Conservation (phyloP, 768 basidiomycete genomes). For the Boletus rubroflammeus region DNA sequence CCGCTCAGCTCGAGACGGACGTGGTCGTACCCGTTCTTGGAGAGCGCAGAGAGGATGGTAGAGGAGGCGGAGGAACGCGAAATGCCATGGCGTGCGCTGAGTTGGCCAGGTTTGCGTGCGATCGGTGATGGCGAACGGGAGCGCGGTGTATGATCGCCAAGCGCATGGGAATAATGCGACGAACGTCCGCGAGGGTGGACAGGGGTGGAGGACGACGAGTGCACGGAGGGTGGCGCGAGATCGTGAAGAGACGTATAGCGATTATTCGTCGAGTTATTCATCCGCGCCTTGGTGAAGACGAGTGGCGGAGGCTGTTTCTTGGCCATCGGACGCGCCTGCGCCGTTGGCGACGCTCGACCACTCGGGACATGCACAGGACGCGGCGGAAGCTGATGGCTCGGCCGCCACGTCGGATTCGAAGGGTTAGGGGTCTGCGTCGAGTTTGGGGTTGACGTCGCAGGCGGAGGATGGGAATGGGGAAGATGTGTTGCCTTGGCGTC, state of each 20-base stretch:
- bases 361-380: constrained; percentile 26
- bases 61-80: constrained; percentile 22
- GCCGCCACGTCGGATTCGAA: constrained; percentile 20
- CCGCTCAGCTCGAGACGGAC: constrained; percentile 54
- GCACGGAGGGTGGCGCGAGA: constrained; percentile 12
- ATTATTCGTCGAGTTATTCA: constrained; percentile 23
- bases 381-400: constrained; percentile 28
- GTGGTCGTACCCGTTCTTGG: constrained; percentile 63
- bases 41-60: constrained; percentile 41
- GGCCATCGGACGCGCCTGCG: constrained; percentile 26
- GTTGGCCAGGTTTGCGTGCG: constrained; percentile 37
- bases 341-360: constrained; percentile 27
- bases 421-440: constrained; percentile 25
- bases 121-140: constrained; percentile 42
- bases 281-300: constrained; percentile 24
- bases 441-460: constrained; percentile 26
- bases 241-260: constrained; percentile 24
- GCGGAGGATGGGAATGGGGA: constrained; percentile 8
- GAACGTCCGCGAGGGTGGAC: constrained; percentile 27
- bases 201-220: constrained; percentile 38
- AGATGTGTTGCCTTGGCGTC: constrained; percentile 19
- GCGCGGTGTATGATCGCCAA: constrained; percentile 21
- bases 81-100: constrained; percentile 22
- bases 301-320: constrained; percentile 25
- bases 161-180: constrained; percentile 18